Base-by-base conservation (phyloP, 176 grass and related monocot species). In the maize (Zea mays) region DNA sequence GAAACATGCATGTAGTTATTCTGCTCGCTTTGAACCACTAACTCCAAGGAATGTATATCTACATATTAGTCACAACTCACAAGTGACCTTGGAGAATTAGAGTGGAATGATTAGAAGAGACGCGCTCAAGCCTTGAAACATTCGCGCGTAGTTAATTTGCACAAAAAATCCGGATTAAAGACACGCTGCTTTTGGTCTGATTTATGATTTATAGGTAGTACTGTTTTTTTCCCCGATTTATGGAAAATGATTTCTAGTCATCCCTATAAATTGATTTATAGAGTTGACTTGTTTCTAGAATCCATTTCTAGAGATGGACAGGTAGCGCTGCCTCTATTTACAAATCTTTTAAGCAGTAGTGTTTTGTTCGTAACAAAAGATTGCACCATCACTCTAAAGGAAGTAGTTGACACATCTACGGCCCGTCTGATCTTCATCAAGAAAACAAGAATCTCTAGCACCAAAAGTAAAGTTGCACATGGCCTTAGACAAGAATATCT, bases 401-500 rank as follows among this genome's bases (percentile, higher is more conserved):
- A 61, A 50, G 60, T 73, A 67, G 35, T 78, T 79, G 19, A 61
- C 52, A 19, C 10, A 57, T 58, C 69, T 84, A 33, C 57, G 57
- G 65, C 39, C 76, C 17, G n/a, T 84, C 56, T 12, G 63, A 75
- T 75, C 45, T 80, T 69, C 64, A 56, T 80, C 46, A 15, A 35
- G 63, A n/a, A 56, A 74, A 76, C 57, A 75, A 76, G 40, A 80
- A 80, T 69, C 56, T 17, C 20, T 56, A 34, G 17, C 41, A 69
- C 19, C 20, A 69, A 59, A 69, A 47, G 66, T 47, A 47, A 43
- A 27, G 19, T 69, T 47, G 42, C 42, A 69, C 42, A 69, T 69
- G 42, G 66, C 66, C 66, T 27, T 69, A 69, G 19, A 69, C 66
- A 69, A 69, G 42, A 46, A 69, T 69, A 88, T 88, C 77, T 84